phyloP scores from a whole-genome alignment of 805 yeast genomes.

The Saturnispora besseyi region DNA sequence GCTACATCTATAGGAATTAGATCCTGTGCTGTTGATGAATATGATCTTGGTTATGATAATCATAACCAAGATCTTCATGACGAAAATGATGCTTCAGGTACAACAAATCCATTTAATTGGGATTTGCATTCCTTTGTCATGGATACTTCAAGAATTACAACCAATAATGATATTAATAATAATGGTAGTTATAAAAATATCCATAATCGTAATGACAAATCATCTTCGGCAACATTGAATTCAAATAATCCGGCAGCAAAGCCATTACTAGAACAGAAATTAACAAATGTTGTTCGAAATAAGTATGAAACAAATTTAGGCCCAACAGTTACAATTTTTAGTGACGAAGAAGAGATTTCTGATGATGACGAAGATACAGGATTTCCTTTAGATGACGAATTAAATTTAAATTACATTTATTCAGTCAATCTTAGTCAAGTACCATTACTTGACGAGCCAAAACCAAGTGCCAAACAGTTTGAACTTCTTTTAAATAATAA shows the following conservation, averaged over 20 bases:
- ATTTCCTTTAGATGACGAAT: slow-evolving; percentile 13
- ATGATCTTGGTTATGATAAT: slow-evolving; percentile 21
- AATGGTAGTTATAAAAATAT: background rate
- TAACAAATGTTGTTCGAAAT: background rate
- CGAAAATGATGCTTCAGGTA: background rate
- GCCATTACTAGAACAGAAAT: background rate
- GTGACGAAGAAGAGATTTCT: slow-evolving; percentile 9
- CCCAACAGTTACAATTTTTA: background rate
- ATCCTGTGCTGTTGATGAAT: slow-evolving; percentile 27
- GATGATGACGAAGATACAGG: slow-evolving; percentile 5
- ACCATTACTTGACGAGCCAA: too few relatives aligned
- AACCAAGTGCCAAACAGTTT: too few relatives aligned
- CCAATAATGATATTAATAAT: background rate
- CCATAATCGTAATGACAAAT: too few relatives aligned
- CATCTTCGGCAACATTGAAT: too few relatives aligned
- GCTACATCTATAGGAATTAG: slow-evolving; percentile 5
- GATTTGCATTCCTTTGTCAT: slow-evolving; percentile 18
- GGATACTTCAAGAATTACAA: slow-evolving; percentile 1
- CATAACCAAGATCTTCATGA: slow-evolving; percentile 8
- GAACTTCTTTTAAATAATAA: too few relatives aligned
- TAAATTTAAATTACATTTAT: slow-evolving; percentile 6
- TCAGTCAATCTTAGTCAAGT: background rate
- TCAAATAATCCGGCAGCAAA: background rate
- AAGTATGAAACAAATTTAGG: background rate
- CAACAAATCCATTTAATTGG: slow-evolving; percentile 22